These are phyloP conservation scores for Xylaria nigripes DNA, from an alignment of 495 filamentous ascomycete genomes.

Conservation along the genomic window DNA sequence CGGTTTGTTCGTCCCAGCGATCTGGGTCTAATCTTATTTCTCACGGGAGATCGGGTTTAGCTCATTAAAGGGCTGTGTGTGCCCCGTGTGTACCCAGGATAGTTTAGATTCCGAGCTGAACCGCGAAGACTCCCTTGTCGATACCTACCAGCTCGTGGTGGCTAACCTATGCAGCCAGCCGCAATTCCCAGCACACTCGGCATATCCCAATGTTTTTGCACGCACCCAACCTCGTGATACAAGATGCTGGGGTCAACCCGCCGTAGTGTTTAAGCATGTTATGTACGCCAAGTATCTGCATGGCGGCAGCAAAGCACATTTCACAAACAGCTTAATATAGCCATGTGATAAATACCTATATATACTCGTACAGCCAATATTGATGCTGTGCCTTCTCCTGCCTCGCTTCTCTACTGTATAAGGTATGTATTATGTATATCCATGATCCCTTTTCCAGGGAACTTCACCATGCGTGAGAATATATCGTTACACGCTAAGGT, in stretches of 20 bases:
- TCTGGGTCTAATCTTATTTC: conserved; percentile 10
- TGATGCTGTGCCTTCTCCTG: neutral
- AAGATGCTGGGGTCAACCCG: neutral
- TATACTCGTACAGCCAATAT: neutral
- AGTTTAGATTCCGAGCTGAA: conserved; percentile 5
- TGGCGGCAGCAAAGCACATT: neutral
- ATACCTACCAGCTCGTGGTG: conserved; percentile 7
- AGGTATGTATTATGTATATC: too few species aligned
- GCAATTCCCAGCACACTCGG: neutral
- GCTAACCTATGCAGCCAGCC: conserved; percentile 4
- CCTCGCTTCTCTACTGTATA: neutral
- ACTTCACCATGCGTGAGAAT: neutral
- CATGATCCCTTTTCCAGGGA: neutral
- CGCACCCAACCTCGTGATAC: neutral
- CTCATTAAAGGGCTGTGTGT: neutral
- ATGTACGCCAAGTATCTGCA: neutral
- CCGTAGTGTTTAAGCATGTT: too few species aligned
- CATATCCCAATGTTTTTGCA: neutral
- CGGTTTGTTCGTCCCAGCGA: conserved; percentile 6
- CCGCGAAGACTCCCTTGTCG: neutral
- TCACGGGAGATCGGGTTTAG: conserved; percentile 5
- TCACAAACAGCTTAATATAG: neutral
- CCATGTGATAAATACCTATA: neutral
- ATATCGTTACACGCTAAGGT: neutral
- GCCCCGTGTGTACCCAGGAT: neutral